phyloP scores from a whole-genome alignment of 2,329 filamentous ascomycete genomes.

The Penicillium janthinellum region DNA sequence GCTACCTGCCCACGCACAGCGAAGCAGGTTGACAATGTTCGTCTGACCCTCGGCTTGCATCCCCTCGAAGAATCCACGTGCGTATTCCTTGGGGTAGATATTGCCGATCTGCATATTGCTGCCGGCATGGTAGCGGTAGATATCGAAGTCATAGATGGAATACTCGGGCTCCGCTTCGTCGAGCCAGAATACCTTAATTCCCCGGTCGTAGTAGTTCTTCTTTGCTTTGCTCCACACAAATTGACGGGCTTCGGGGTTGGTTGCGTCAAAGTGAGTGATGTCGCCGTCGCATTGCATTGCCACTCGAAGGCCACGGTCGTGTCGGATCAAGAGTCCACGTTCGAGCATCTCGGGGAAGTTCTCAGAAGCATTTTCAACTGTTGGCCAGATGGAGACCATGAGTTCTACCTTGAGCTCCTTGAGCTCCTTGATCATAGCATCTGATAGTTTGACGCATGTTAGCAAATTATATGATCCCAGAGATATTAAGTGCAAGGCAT shows the following conservation, averaged over 20 bases:
- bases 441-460: slow-evolving; percentile 26
- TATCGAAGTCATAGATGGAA: slow-evolving; percentile 65
- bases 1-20: slow-evolving; percentile 60
- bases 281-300: slow-evolving; percentile 63
- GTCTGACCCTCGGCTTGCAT: slow-evolving; percentile 55
- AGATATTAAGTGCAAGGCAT: not conserved
- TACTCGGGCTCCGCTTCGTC: slow-evolving; percentile 72
- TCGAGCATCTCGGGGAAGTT: slow-evolving; percentile 66
- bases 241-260: slow-evolving; percentile 59
- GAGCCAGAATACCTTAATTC: slow-evolving; percentile 67
- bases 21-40: slow-evolving; percentile 61
- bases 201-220: slow-evolving; percentile 63
- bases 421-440: slow-evolving; percentile 65
- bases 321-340: slow-evolving; percentile 61
- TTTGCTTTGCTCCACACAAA: slow-evolving; percentile 64
- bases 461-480: not conserved
- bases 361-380: slow-evolving; percentile 60
- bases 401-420: slow-evolving; percentile 62
- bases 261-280: slow-evolving; percentile 64
- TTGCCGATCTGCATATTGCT: slow-evolving; percentile 61
- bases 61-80: slow-evolving; percentile 63
- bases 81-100: slow-evolving; percentile 61
- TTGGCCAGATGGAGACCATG: slow-evolving; percentile 72
- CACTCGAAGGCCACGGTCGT: slow-evolving; percentile 61
- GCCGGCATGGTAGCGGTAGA: slow-evolving; percentile 62